Conservation (phyloP, 164 flowering plant genomes). For the Nelumbo lutea region DNA sequence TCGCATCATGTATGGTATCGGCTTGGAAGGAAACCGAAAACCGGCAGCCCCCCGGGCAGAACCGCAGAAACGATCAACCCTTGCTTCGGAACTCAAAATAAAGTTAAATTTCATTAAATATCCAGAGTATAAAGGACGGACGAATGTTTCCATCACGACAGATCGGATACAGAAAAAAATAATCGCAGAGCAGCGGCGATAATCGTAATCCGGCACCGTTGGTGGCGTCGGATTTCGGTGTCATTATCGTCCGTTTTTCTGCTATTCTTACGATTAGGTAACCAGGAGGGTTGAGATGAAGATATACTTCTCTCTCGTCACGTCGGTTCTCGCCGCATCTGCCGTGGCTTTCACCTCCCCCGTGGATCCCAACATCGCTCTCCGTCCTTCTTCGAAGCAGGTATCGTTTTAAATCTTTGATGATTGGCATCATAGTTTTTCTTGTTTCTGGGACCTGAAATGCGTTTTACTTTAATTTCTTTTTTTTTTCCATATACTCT, state of each 20-base stretch:
- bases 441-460: not conserved
- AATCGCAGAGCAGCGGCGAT: not conserved
- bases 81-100: not conserved
- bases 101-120: conserved; percentile 6
- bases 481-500: not conserved
- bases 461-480: not conserved
- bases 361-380: conserved; percentile 15
- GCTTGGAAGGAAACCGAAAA: too few relatives aligned
- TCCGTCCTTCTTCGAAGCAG: conserved; percentile 6
- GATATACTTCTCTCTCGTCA: conserved; percentile 33
- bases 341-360: conserved; percentile 37
- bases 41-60: too few relatives aligned
- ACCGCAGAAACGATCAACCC: too few relatives aligned
- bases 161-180: not conserved
- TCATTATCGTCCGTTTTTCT: conserved; percentile 12
- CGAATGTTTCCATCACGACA: not conserved
- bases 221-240: conserved; percentile 29
- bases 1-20: too few relatives aligned
- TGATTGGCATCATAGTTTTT: too few relatives aligned
- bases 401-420: conserved; percentile 4
- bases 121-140: not conserved
- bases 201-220: conserved; percentile 38
- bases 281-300: conserved; percentile 26
- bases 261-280: not conserved
- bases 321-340: conserved; percentile 47